phyloP scores from a whole-genome alignment of 1,284 basidiomycete species.

The Trametes pubescens region DNA sequence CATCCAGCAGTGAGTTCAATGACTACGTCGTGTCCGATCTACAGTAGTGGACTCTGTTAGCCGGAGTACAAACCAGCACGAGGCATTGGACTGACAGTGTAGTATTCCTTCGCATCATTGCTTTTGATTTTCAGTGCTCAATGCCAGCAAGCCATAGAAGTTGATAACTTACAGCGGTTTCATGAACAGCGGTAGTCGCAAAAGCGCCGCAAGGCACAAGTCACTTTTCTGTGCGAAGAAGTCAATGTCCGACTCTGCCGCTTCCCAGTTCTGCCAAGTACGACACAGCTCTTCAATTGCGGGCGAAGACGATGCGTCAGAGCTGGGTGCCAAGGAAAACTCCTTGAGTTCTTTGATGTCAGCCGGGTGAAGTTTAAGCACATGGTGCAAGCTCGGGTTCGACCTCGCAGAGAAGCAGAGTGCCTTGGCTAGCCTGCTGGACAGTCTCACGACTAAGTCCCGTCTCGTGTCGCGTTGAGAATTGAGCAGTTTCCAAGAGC shows the following conservation, averaged over 20 bases:
- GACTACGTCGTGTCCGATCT: conserved; percentile 29
- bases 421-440: conserved; percentile 30
- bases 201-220: neutral
- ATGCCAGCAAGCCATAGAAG: no score
- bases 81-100: neutral
- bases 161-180: conserved; percentile 5
- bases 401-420: conserved; percentile 3
- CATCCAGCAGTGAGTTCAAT: conserved; percentile 30
- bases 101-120: conserved; percentile 17
- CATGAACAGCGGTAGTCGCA: conserved; percentile 1
- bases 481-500: conserved; percentile 27
- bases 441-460: neutral
- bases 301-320: neutral
- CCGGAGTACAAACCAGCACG: neutral
- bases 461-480: neutral
- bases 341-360: conserved; percentile 4
- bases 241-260: neutral
- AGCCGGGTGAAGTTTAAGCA: conserved; percentile 6
- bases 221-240: neutral
- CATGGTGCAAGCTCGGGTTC: neutral
- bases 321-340: neutral
- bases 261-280: neutral
- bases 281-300: neutral
- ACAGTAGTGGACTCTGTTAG: neutral
- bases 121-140: neutral